Evolutionary conservation across 352 stramenopile genomes (phyloP).

Genomic region (Phytopythium delawarense): DNA sequence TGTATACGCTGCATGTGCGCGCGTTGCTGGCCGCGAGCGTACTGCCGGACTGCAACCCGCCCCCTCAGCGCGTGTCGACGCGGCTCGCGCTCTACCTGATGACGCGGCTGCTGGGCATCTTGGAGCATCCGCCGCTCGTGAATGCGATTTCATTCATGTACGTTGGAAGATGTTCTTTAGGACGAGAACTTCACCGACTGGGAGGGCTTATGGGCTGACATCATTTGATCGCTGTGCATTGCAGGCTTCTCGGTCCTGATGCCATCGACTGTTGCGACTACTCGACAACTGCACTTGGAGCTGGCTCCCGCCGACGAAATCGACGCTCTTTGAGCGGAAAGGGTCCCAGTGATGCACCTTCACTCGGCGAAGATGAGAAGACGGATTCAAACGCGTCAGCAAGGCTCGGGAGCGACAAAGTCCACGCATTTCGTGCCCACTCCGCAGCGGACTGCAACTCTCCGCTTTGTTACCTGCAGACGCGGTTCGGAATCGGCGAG

Average conservation of each 20-base stretch:
- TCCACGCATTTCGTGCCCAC: slow-evolving; percentile 37
- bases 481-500: slow-evolving; percentile 67
- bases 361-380: not conserved
- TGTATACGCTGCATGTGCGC: slow-evolving; percentile 72
- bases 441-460: slow-evolving; percentile 48
- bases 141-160: slow-evolving; percentile 80
- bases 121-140: slow-evolving; percentile 78
- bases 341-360: not conserved
- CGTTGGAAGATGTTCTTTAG: slow-evolving; percentile 4
- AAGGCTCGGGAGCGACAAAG: not conserved
- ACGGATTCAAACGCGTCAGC: not conserved
- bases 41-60: slow-evolving; percentile 69
- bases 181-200: not conserved
- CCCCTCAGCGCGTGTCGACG: slow-evolving; percentile 70
- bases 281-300: slow-evolving; percentile 49
- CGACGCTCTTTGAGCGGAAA: slow-evolving; percentile 13
- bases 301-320: slow-evolving; percentile 25
- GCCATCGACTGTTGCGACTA: slow-evolving; percentile 57
- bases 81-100: slow-evolving; percentile 75
- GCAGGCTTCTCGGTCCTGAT: slow-evolving; percentile 56
- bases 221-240: not conserved
- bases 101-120: slow-evolving; percentile 61
- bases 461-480: slow-evolving; percentile 75
- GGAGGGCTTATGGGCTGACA: not conserved
- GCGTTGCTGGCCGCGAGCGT: slow-evolving; percentile 65